A percentile compares a stretch with the other conserved stretches of the same genome.
phyloP scores from a whole-genome alignment of 257 asterid genomes.

The Buddleja alternifolia region DNA sequence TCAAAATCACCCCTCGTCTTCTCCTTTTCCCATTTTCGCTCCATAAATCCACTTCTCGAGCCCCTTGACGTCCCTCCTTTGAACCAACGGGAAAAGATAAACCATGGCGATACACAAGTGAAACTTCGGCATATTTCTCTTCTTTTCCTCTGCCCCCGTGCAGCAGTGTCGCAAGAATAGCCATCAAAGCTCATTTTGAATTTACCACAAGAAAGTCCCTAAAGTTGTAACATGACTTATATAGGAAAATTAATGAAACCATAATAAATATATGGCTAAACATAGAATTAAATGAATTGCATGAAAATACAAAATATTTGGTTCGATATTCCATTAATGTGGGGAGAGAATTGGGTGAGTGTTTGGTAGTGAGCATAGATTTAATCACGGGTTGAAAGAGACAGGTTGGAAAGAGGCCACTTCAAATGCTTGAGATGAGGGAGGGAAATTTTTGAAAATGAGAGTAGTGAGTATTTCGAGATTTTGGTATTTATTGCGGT shows the following conservation, averaged over 20 bases:
- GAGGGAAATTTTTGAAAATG: constrained; percentile 33
- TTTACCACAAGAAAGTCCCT: constrained; percentile 12
- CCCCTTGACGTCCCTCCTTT: constrained; percentile 33
- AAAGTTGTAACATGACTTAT: constrained; percentile 7
- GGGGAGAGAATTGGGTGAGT: constrained; percentile 36
- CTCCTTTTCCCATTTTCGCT: constrained; percentile 29
- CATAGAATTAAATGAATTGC: constrained; percentile 19
- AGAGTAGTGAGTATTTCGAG: constrained; percentile 13
- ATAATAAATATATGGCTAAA: not conserved
- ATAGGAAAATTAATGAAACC: constrained; percentile 25
- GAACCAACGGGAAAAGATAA: constrained; percentile 46
- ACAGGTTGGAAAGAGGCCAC: constrained; percentile 3
- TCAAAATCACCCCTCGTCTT: constrained; percentile 19
- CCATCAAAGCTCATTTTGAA: constrained; percentile 36
- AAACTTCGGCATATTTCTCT: constrained; percentile 49
- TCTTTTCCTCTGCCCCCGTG: constrained; percentile 27
- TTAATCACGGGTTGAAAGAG: constrained; percentile 48
- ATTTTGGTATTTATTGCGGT: constrained; percentile 28
- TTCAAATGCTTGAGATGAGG: constrained; percentile 30
- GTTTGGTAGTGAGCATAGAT: constrained; percentile 36
- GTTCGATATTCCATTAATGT: constrained; percentile 36
- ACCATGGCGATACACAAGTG: constrained; percentile 57
- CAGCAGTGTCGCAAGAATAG: constrained; percentile 30
- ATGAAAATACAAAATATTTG: constrained; percentile 7
- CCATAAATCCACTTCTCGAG: constrained; percentile 14